A percentile compares a stretch with the other conserved stretches of the same genome.
phyloP scores from a whole-genome alignment of 371 early-diverging fungal species.

The Fennellomyces sp. region DNA sequence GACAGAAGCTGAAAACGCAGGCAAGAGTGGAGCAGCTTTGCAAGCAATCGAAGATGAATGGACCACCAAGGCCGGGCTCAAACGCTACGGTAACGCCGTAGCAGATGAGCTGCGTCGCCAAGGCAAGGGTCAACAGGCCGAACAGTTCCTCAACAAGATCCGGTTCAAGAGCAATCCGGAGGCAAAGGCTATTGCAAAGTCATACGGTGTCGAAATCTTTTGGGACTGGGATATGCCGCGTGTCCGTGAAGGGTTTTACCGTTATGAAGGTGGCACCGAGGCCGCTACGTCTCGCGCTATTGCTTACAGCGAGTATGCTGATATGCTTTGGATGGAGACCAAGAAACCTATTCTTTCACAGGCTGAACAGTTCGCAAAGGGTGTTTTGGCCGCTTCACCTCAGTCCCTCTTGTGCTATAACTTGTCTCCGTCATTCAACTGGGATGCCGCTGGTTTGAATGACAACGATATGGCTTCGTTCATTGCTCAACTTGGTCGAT shows the following conservation, averaged over 20 bases:
- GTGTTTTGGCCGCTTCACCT: conserved; percentile 73
- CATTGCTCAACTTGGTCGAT: conserved; percentile 79
- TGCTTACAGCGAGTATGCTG: conserved; percentile 92
- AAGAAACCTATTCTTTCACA: conserved; percentile 91
- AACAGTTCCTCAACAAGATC: conserved; percentile 60
- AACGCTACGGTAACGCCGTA: conserved; percentile 84
- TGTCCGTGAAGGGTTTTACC: conserved; percentile 95
- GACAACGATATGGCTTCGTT: conserved; percentile 89
- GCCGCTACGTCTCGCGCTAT: conserved; percentile 89
- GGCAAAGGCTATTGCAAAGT: conserved; percentile 79
- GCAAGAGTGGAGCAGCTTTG: conserved; percentile 77
- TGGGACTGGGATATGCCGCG: conserved; percentile 95
- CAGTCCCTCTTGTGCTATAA: conserved; percentile 89
- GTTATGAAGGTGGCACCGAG: conserved; percentile 94
- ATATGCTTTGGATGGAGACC: conserved; percentile 99
- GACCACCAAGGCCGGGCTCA: conserved; percentile 83
- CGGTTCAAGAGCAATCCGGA: conserved; percentile 78
- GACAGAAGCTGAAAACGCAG: conserved; percentile 78
- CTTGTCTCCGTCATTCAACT: conserved; percentile 98
- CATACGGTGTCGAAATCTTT: conserved; percentile 78
- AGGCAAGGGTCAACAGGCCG: conserved; percentile 46
- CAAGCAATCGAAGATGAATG: conserved; percentile 89
- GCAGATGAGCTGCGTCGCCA: conserved; percentile 71
- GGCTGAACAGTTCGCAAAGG: conserved; percentile 90
- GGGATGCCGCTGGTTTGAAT: conserved; percentile 94